Base-by-base conservation (phyloP, 2,329 filamentous ascomycete genomes). In the Pseudogymnoascus sp. region DNA sequence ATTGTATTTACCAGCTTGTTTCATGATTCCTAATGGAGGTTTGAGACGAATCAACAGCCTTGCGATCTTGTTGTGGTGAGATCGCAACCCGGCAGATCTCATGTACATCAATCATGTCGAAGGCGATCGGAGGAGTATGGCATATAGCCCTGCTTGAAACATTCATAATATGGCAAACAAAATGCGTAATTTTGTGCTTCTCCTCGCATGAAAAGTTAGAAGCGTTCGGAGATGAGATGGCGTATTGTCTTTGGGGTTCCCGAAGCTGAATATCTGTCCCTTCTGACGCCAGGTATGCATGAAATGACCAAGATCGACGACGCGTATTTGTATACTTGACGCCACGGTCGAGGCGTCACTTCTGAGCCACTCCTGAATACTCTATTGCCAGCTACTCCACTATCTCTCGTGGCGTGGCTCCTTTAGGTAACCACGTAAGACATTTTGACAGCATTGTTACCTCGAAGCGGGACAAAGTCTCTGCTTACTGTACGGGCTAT, bases 331-430 rank as follows among this genome's bases (percentile, higher is more conserved):
- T 55, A 19, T 55, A 55, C 28, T 33, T 35, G 11, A 55, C 49
- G 49, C 49, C 49, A 55, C 49, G 49, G 49, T 35, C 28, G 28
- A 55, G 49, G 16, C 49, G 28, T 55, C 49, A 55, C 49, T 55
- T 55, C 49, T 33, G 49, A 55, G 49, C 49, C 28, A 55, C 49
- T 55, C 49, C 28, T 28, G 28, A 55, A 55, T 55, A 55, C 49
- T 55, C 49, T 55, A 55, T 55, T 55, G 49, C 49, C 49, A 55
- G 49, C 49, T 55, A 55, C 28, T 19, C 49, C 49, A 55, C 28
- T 33, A 16, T 55, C 49, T 52, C 45, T 35, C 28, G 49, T 55
- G 49, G 49, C 49, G 28, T 55, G 49, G 49, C 49, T 33, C 49
- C 28, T 55, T 55, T 55, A 55, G 49, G 49, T 55, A 55, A 16